These are phyloP conservation scores for Naematelia aurantialba DNA, from an alignment of 768 basidiomycete genomes.

Conservation along the genomic window DNA sequence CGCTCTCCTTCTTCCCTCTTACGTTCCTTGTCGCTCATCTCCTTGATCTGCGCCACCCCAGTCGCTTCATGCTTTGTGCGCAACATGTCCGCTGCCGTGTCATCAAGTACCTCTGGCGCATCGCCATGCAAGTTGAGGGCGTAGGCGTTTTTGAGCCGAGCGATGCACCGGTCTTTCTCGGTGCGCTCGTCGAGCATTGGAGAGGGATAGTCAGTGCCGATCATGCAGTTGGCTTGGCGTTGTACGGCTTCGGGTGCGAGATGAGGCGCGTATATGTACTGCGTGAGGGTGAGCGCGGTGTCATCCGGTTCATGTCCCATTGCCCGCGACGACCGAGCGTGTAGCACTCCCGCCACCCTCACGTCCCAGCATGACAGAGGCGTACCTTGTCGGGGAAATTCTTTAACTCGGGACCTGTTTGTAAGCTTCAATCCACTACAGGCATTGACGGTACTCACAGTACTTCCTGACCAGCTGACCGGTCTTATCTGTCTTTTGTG, in stretches of 20 bases:
- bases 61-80: conserved; percentile 29
- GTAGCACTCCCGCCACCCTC: neutral
- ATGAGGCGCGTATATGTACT: conserved; percentile 52
- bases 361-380: neutral
- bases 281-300: neutral
- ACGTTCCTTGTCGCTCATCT: conserved; percentile 15
- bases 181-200: conserved; percentile 51
- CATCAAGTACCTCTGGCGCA: conserved; percentile 45
- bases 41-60: conserved; percentile 20
- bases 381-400: conserved; percentile 51
- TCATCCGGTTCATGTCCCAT: neutral
- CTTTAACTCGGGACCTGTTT: conserved; percentile 48
- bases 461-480: conserved; percentile 50
- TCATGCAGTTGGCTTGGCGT: conserved; percentile 48
- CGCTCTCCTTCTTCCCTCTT: conserved; percentile 16
- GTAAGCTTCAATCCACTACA: neutral
- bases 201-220: conserved; percentile 50
- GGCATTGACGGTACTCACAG: conserved; percentile 26
- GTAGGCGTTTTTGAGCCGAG: conserved; percentile 49
- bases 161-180: conserved; percentile 44
- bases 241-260: conserved; percentile 46
- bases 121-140: conserved; percentile 46
- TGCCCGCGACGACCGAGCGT: neutral
- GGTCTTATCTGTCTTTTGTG: conserved; percentile 48
- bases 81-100: conserved; percentile 36